Evolutionary conservation across 768 basidiomycete species (phyloP), one percentile per base, ranked within the genome.

Genomic region (Pleurotus citrinopileatus): DNA sequence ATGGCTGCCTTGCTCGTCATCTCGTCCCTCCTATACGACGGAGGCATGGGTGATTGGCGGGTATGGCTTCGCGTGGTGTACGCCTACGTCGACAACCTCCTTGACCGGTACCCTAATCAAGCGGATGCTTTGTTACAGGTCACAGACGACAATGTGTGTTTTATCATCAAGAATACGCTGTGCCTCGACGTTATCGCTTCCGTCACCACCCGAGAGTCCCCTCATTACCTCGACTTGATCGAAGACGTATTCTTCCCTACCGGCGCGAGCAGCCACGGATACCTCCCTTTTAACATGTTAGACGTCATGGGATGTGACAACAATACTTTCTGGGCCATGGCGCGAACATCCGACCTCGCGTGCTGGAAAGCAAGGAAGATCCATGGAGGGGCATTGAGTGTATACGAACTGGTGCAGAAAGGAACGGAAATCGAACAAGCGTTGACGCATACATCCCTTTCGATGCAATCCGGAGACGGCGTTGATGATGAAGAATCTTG

Each of bases 271-370:
- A 53, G 55, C 20, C 48, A 58, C 20, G 54, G 55, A 10, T 26
- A 61, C 65, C 17, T 28, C 52, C 17, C 52, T 48, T 43, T 81
- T 53, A 83, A 82, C n/a, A 93, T 93, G 91, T 75, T 91, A 70
- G 74, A 78, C 40, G 80, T 90, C 5, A 93, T 94, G 91, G 91
- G 91, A 19, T 92, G 91, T 73, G 86, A 88, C 61, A 90, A 91
- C 69, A 71, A 75, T 57, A 82, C 89, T 52, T 82, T 93, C 40
- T 86, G 88, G 76, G 89, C 87, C 20, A 76, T 93, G 42, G 87
- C 91, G 3, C 83, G 91, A 71, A 87, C 81, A 32, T 81, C 86
- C 9, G 71, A 68, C 19, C 77, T 94, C 13, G 77, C 86, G 37
- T 61, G 57, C 50, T 93, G 88, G 89, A 91, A 91, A 70, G 71